phyloP scores from a whole-genome alignment of 768 basidiomycete species.

The Coprinopsis strossmayeri region DNA sequence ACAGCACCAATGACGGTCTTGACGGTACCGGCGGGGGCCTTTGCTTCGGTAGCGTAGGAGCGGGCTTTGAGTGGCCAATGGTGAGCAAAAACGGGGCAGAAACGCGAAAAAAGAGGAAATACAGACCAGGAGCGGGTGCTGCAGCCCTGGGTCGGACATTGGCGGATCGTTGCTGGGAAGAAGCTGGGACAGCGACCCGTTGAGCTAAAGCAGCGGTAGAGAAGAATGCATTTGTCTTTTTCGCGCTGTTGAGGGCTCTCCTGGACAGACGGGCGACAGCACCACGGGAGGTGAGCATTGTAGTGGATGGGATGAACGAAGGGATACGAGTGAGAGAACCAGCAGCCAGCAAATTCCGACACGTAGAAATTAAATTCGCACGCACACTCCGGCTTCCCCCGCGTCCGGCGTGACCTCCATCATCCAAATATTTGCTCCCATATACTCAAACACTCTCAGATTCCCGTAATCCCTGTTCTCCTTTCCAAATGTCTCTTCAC shows the following conservation, averaged over 20 bases:
- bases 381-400: slow-evolving; percentile 40
- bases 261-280: slow-evolving; percentile 82
- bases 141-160: slow-evolving; percentile 44
- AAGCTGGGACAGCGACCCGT: slow-evolving; percentile 42
- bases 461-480: too few species aligned
- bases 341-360: slow-evolving; percentile 28
- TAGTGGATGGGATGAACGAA: slow-evolving; percentile 26
- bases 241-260: slow-evolving; percentile 72
- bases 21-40: slow-evolving; percentile 65
- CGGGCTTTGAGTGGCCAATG: slow-evolving; percentile 67
- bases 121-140: slow-evolving; percentile 48
- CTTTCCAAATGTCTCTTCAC: neutral
- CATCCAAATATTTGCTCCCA: neutral
- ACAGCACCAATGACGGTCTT: slow-evolving; percentile 99
- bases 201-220: slow-evolving; percentile 62
- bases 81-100: slow-evolving; percentile 18
- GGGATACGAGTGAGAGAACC: slow-evolving; percentile 22
- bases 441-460: neutral
- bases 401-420: slow-evolving; percentile 2
- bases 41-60: slow-evolving; percentile 88
- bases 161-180: slow-evolving; percentile 37
- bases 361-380: slow-evolving; percentile 44
- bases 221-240: slow-evolving; percentile 75
- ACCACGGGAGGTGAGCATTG: slow-evolving; percentile 85
- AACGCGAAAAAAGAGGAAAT: slow-evolving; percentile 12